Evolutionary conservation across 1,139 yeast genomes (phyloP), one percentile per base, ranked within the genome.

Genomic region (Sugiyamaella grinbergsii): DNA sequence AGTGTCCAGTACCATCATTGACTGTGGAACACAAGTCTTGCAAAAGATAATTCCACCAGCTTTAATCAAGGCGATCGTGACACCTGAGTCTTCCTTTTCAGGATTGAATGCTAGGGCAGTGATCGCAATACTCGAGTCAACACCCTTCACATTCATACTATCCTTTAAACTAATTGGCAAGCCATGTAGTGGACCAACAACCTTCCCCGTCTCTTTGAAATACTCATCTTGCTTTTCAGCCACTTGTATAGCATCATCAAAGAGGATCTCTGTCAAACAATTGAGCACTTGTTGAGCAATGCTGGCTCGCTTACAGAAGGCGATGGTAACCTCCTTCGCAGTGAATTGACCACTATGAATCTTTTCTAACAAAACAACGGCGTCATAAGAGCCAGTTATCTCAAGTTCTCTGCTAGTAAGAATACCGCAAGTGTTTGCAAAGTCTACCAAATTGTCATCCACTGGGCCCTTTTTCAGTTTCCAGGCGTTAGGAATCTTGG

Each of bases 1-100:
- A 0, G 83, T 74, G 56, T 80, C 84, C 8, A 74, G 67, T 22
- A 74, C 72, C 74, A 81, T 76, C 71, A 80, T 78, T 0, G 82
- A 78, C 59, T 74, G 76, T 4, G 87, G 86, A 32, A 78, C 79
- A 2, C 80, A 76, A 1, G 87, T 80, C 59, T 81, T 81, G 42
- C 77, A 78, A 54, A 72, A 77, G 45, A 81, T 71, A 3, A 81
- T 71, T 3, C 84, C 85, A 39, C 86, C 86, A 18, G 71, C 65
- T 33, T 65, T 61, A 43, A 78, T 58, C 37, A 75, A 66, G 7
- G 67, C 62, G 1, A 78, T 78, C 29, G 79, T 68, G n/a, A 72
- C 59, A 0, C 58, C 61, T 1, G 69, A 61, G 36, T 65, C 66
- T 7, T 61, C 59, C 10, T 45, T 55, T 28, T 62, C 64, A 19